Evolutionary conservation across 192 early-diverging fungal species (phyloP), one percentile per base, ranked within the genome.

Genomic region (Dissophora ornata): DNA sequence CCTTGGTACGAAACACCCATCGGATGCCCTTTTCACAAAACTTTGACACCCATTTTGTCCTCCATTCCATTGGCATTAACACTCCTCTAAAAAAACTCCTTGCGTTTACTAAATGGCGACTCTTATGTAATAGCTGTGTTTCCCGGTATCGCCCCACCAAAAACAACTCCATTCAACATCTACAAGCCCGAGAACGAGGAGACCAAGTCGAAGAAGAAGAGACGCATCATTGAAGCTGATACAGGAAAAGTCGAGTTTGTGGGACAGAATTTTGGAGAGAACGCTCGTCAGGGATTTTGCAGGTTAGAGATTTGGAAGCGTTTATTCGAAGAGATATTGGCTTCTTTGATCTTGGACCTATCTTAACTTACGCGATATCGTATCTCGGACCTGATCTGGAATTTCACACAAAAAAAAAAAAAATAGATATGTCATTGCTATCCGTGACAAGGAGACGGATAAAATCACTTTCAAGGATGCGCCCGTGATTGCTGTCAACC

Each of bases 371-470:
- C n/a, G n/a, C n/a, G n/a, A n/a, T n/a, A n/a, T n/a, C n/a, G n/a
- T n/a, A n/a, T n/a, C n/a, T n/a, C n/a, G n/a, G n/a, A n/a, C n/a
- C n/a, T n/a, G n/a, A n/a, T n/a, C n/a, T n/a, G n/a, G n/a, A n/a
- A n/a, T n/a, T n/a, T n/a, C n/a, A n/a, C n/a, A n/a, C n/a, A n/a
- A n/a, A n/a, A n/a, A n/a, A n/a, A n/a, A n/a, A n/a, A n/a, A n/a
- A n/a, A n/a, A n/a, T n/a, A 92, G 87, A 63, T 97, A 96, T 69
- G 73, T 93, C 15, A 82, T 98, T 44, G 96, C 92, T 16, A 86
- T 98, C 54, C 90, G 89, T 32, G 85, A 94, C 71, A 91, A 89
- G 50, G 74, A 79, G 19, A 87, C 84, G 1, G 83, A 89, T 38
- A 85, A 86, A 4, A 81, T 98, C n/a, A 89, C 84, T 29, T 85